Base-by-base conservation (phyloP, 1,139 yeast genomes). In the Nakaseomyces nivariensis region DNA sequence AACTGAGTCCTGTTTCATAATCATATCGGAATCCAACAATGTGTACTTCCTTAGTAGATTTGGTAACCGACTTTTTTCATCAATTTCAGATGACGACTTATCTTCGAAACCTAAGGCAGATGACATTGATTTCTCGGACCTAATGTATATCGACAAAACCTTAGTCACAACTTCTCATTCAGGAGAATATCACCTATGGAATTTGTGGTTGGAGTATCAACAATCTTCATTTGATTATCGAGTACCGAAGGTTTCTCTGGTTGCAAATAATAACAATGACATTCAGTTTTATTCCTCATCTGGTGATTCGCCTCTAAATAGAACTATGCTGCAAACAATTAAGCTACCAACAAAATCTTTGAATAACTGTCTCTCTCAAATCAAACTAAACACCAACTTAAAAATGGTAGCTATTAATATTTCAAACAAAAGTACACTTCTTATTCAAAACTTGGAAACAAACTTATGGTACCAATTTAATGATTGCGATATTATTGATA, bases 301-400 rank as follows among this genome's bases (percentile, higher is more conserved):
- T 24, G 51, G 52, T 22, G 65, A 60, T 31, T 48, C 61, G 5
- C 50, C 57, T 5, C 27, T 50, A 10, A 54, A 54, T 42, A 56
- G 54, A 26, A 36, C 42, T 4, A 50, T 47, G 9, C 52, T 61
- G 11, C 60, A 62, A 36, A 49, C 56, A 5, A 50, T 62, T 8
- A 61, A 58, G 37, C 48, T 66, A 17, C 68, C 68, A 4, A 60
- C 67, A 4, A 61, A 58, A 47, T 59, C 67, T 4, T 50, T 59
- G 29, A 66, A 66, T 46, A 66, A 66, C 47, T 52, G 55, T 43
- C 52, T 62, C 5, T 45, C 64, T 2, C 48, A 54, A 10, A 51
- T 59, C 4, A 55, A 59, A 33, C 47, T 58, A 3, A 63, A 57
- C 46, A 60, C 65, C 4, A 52, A 54, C 45, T 37, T 56, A 33